Base-by-base conservation (phyloP, 306 rosid species). In the Lablab purpureus region DNA sequence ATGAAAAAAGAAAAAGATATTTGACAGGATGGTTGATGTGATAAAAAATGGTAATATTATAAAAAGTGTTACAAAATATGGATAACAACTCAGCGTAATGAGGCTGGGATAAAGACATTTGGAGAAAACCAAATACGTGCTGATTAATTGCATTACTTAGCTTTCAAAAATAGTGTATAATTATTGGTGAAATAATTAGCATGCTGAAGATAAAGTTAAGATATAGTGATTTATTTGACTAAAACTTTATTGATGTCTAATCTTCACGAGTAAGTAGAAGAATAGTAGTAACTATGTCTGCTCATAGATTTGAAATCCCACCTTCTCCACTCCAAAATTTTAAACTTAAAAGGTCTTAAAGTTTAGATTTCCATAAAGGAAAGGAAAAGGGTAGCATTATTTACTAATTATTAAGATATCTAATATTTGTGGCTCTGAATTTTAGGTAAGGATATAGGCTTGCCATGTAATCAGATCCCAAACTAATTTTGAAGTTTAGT, bases 241-340 rank as follows among this genome's bases (percentile, higher is more conserved):
- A 27, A 7, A 63, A 32, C 71, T 23, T 49, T 50, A 34, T 45
- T 70, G 79, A 43, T 60, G 72, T 51, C 78, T 37, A 52, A 73
- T 73, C 79, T 74, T 73, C 84, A 80, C 84, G 41, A 64, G 84
- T 30, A 79, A 51, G 73, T 67, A 21, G 19, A 67, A 46, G 6
- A 41, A 68, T 9, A 67, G 18, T 36, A 34, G 40, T 34, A 19
- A 41, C 32, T 19, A 37, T 64, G 23, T 21, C 65, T 13, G 30
- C 59, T 58, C 54, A 59, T 11, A 7, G 19, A 21, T 40, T 41
- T 21, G 43, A 47, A 73, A 51, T 51, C 67, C 50, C 56, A 68
- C 41, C 21, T 15, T 46, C 59, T 69, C 59, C 74, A 22, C 55
- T 45, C 21, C 12, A 41, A 67, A 12, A 5, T 40, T 41, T 30